Evolutionary conservation across 2,329 filamentous ascomycete species (phyloP), one percentile per base, ranked within the genome.

Genomic region (Ophiostoma pallidulum): DNA sequence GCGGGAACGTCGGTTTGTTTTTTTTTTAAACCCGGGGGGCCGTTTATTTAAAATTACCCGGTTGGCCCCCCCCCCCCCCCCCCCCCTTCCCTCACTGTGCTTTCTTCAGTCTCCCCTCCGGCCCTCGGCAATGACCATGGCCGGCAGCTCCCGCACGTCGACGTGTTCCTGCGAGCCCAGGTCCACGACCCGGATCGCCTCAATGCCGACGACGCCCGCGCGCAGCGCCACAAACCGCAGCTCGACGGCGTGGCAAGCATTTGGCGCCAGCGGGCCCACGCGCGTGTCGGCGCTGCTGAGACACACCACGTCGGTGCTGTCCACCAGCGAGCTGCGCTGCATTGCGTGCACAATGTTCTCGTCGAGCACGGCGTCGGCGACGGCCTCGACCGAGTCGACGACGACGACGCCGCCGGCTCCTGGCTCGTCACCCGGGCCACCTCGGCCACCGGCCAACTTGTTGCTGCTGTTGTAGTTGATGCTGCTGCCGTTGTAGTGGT

Each of bases 111-210:
- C 51, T 48, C 18, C 54, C 50, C 48, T 69, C 38, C n/a, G 24
- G 13, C 52, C 41, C 39, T 52, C 48, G 18, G 39, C 64, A 14
- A 82, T 72, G 45, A 87, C 65, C 56, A 88, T 77, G 38, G 75
- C 79, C 0, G 86, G 86, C 53, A 92, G 61, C 52, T 91, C 83
- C 51, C 77, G 74, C 47, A 90, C 80, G 62, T 91, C 85, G 4
- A 86, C 81, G 59, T 85, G 82, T 65, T 90, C 84, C 58, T 86
- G 81, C 29, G 78, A 84, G 19, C 71, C 77, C 51, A 91, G 61
- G 61, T 92, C 86, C 4, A 90, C 72, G 1, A 91, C 77, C 42
- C 84, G 71, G 18, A 91, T 71, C 3, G 81, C 80, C 56, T 90
- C 86, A 3, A 91, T 63, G n/a, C 74, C 73, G 26, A 86, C 71